Conservation (phyloP, 345 rosid species). For the Citrus medica region DNA sequence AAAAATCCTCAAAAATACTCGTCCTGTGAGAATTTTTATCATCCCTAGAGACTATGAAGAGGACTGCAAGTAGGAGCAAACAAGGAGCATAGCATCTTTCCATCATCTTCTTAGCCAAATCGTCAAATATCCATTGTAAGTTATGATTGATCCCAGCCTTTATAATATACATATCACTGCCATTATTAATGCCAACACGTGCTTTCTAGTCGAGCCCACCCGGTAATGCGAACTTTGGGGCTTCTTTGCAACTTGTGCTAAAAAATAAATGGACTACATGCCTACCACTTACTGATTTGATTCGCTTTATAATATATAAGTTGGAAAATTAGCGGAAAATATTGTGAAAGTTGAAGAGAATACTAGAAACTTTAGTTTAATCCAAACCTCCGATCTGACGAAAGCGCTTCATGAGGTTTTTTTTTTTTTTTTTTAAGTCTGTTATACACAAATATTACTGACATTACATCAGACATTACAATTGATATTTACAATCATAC, state of each 20-base stretch:
- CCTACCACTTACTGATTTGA: too few species aligned
- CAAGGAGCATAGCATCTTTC: background rate
- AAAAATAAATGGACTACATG: background rate
- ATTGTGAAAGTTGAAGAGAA: background rate
- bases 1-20: too few species aligned
- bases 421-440: too few species aligned
- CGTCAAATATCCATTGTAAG: background rate
- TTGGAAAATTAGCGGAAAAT: background rate
- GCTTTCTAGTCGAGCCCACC: background rate
- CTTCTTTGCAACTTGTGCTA: background rate
- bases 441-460: too few species aligned
- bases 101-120: background rate
- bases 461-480: too few species aligned
- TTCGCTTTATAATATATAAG: too few species aligned
- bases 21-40: too few species aligned
- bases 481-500: too few species aligned
- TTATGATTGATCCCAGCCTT: background rate
- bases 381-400: background rate
- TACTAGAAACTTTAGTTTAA: background rate
- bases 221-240: background rate
- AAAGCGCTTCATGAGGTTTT: background rate
- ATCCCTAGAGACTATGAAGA: background rate
- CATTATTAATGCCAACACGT: background rate
- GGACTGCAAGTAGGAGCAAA: background rate
- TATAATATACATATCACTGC: background rate